Conservation (phyloP, 192 early-diverging fungal species). For the Irineochytrium annulatum region DNA sequence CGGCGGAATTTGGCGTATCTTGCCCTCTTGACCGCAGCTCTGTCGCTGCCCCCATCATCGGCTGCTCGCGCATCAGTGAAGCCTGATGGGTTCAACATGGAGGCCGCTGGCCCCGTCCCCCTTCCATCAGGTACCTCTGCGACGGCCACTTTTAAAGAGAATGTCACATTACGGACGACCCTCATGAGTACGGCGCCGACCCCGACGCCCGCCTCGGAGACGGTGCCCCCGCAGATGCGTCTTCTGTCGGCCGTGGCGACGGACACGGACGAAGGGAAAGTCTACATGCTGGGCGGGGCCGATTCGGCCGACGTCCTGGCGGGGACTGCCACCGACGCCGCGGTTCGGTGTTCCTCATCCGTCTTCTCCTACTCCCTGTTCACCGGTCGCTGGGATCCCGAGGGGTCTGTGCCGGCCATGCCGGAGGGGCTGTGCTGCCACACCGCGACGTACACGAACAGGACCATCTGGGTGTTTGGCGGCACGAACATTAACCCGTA, state of each 20-base stretch:
- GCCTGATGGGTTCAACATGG: too few species aligned
- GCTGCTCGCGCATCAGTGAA: too few species aligned
- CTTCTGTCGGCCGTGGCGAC: background rate
- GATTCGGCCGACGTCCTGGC: background rate
- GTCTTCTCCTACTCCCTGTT: background rate
- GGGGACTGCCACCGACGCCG: background rate
- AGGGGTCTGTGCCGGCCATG: background rate
- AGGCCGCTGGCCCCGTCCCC: too few species aligned
- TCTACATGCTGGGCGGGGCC: background rate
- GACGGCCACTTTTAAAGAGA: too few species aligned
- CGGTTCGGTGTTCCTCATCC: background rate
- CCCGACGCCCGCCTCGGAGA: background rate
- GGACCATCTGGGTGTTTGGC: conserved; percentile 3
- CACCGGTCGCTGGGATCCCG: background rate
- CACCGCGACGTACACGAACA: conserved; percentile 2
- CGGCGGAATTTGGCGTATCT: too few species aligned
- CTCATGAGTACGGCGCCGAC: too few species aligned
- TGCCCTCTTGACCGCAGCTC: too few species aligned
- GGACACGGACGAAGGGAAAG: background rate
- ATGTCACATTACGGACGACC: too few species aligned
- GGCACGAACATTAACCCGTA: background rate
- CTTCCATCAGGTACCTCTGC: too few species aligned
- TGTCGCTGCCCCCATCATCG: too few species aligned
- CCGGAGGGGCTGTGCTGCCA: conserved; percentile 24
- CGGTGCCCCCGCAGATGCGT: background rate